Evolutionary conservation across 2,329 filamentous ascomycete species (phyloP).

Genomic region (Colletotrichum zoysiae): DNA sequence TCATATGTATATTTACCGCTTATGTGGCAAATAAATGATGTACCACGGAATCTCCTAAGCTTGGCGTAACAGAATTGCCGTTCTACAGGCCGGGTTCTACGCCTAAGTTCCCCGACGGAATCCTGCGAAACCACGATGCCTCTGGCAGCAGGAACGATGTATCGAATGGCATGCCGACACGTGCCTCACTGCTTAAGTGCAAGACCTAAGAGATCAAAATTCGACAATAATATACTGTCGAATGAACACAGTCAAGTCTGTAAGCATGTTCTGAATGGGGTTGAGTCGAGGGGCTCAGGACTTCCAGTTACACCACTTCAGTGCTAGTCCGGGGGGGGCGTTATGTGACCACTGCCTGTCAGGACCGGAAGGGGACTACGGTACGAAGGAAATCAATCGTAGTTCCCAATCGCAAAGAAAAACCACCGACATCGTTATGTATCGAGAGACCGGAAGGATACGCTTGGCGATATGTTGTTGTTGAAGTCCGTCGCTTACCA

Average conservation of each 20-base stretch:
- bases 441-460: background rate
- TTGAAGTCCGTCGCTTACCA: background rate
- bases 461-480: background rate
- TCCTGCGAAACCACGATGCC: background rate
- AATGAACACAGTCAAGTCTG: background rate
- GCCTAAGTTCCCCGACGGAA: background rate
- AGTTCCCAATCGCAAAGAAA: background rate
- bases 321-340: background rate
- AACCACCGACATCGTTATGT: background rate
- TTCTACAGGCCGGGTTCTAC: slow-evolving; percentile 4
- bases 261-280: slow-evolving; percentile 8
- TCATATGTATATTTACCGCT: background rate
- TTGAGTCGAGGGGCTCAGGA: background rate
- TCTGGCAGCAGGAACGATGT: background rate
- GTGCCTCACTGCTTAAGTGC: background rate
- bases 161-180: background rate
- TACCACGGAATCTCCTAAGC: slow-evolving; percentile 22
- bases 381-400: background rate
- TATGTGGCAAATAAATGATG: slow-evolving; percentile 19
- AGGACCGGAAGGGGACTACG: background rate
- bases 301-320: slow-evolving; percentile 16
- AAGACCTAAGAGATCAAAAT: background rate
- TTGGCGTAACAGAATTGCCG: too few species aligned
- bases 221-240: background rate
- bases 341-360: background rate